A percentile compares a stretch with the other conserved stretches of the same genome.
Evolutionary conservation across 257 asterid species (phyloP).

Genomic region (Schizonepeta tenuifolia): DNA sequence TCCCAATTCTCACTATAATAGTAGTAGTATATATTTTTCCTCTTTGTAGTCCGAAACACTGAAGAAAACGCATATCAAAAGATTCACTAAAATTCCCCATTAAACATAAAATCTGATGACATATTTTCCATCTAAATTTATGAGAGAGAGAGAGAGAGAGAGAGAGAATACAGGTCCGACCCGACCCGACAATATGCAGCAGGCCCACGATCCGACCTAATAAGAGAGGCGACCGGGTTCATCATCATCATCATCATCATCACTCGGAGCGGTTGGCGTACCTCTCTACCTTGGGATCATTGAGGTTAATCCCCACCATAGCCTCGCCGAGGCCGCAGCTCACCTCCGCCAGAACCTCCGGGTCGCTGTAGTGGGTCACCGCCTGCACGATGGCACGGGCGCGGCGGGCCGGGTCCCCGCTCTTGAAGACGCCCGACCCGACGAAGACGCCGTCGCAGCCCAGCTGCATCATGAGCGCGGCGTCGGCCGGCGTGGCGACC

Average conservation of each 20-base stretch:
- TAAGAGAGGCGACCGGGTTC: too few relatives aligned
- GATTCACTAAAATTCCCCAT: not conserved
- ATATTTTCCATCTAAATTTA: conserved; percentile 23
- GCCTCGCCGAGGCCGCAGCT: conserved; percentile 90
- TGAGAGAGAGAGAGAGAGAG: conserved; percentile 1
- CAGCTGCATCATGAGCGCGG: conserved; percentile 89
- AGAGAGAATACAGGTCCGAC: not conserved
- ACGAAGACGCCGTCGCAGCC: conserved; percentile 92
- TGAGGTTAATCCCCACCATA: conserved; percentile 84
- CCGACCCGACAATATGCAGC: too few relatives aligned
- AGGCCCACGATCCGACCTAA: too few relatives aligned
- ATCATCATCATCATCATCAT: too few relatives aligned
- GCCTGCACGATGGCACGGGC: conserved; percentile 91
- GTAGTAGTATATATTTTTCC: too few relatives aligned
- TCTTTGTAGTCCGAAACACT: not conserved
- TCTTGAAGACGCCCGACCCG: conserved; percentile 87
- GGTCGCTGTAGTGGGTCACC: conserved; percentile 80
- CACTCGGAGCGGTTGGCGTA: conserved; percentile 77
- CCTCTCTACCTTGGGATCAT: conserved; percentile 82
- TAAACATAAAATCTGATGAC: conserved; percentile 10
- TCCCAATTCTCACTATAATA: too few relatives aligned
- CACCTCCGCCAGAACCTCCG: conserved; percentile 70
- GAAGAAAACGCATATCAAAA: not conserved
- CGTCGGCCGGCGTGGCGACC: conserved; percentile 89
- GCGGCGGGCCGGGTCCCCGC: conserved; percentile 81